Conservation (phyloP, 768 basidiomycete species). For the Termitomyces sp. region DNA sequence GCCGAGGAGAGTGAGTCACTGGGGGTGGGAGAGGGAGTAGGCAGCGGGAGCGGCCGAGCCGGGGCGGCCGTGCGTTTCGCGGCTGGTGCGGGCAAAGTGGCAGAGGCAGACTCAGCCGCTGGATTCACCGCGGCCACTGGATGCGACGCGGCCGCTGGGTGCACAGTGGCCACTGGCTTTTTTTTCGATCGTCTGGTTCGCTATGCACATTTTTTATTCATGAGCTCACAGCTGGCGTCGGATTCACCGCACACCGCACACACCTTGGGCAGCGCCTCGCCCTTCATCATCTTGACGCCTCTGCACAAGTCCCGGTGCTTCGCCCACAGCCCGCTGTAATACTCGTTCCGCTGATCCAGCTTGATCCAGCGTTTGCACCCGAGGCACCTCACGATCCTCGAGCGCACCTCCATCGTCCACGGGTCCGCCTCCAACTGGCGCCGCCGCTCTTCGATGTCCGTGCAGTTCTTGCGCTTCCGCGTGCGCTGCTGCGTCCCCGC, state of each 20-base stretch:
- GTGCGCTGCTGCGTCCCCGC: not conserved
- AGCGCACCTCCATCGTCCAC: slow-evolving; percentile 5
- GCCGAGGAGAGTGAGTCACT: not conserved
- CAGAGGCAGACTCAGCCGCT: not conserved
- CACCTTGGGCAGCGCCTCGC: slow-evolving; percentile 5
- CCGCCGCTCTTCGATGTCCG: slow-evolving; percentile 2
- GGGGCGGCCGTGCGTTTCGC: too few relatives aligned
- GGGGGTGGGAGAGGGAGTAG: too few relatives aligned
- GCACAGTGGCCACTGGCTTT: not conserved
- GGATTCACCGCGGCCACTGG: too few relatives aligned
- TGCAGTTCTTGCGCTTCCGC: slow-evolving; percentile 10
- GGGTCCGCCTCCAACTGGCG: slow-evolving; percentile 6
- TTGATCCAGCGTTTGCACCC: slow-evolving; percentile 8
- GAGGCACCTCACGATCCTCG: not conserved
- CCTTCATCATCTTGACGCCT: slow-evolving; percentile 8
- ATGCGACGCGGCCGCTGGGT: too few relatives aligned
- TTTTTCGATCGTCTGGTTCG: slow-evolving; percentile 3
- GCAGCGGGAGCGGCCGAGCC: too few relatives aligned
- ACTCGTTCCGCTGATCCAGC: slow-evolving; percentile 8
- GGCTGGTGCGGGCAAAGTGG: not conserved
- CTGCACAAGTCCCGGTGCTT: slow-evolving; percentile 9
- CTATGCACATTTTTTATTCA: not conserved
- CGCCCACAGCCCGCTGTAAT: slow-evolving; percentile 6
- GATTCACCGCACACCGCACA: not conserved
- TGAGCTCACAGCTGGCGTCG: not conserved